Evolutionary conservation across 331 rosid genomes (phyloP).

Genomic region (Phaseolus coccineus): DNA sequence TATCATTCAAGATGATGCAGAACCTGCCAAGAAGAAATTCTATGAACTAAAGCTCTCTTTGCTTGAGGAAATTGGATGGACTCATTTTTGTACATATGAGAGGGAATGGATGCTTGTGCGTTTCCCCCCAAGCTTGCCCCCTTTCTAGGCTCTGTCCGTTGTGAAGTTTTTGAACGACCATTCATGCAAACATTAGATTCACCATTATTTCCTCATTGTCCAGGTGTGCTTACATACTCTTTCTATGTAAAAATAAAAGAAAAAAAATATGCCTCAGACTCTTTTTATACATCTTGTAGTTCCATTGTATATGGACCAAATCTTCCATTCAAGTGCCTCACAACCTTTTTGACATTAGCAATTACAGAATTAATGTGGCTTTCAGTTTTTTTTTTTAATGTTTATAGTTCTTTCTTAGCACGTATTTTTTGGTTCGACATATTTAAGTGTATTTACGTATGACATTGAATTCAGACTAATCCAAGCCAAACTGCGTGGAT

Average conservation of each 20-base stretch:
- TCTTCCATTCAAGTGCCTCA: not conserved
- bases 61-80: constrained; percentile 90
- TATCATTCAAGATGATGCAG: constrained; percentile 70
- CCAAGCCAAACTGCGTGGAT: not conserved
- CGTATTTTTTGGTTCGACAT: not conserved
- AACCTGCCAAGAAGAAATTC: constrained; percentile 77
- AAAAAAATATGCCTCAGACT: not conserved
- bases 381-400: not conserved
- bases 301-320: not conserved
- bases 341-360: not conserved
- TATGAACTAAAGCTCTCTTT: constrained; percentile 76
- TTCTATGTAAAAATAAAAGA: not conserved
- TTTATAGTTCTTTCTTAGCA: not conserved
- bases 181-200: not conserved
- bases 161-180: not conserved
- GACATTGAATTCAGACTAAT: not conserved
- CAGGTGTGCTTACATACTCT: not conserved
- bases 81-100: constrained; percentile 74
- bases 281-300: not conserved
- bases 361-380: not conserved
- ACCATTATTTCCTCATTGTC: not conserved
- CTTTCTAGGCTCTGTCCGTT: constrained; percentile 52
- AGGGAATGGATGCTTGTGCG: constrained; percentile 86
- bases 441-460: not conserved
- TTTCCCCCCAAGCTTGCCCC: constrained; percentile 80